Evolutionary conservation across 176 grass and related monocot genomes (phyloP).

Genomic region (Oropetium thomaeum): DNA sequence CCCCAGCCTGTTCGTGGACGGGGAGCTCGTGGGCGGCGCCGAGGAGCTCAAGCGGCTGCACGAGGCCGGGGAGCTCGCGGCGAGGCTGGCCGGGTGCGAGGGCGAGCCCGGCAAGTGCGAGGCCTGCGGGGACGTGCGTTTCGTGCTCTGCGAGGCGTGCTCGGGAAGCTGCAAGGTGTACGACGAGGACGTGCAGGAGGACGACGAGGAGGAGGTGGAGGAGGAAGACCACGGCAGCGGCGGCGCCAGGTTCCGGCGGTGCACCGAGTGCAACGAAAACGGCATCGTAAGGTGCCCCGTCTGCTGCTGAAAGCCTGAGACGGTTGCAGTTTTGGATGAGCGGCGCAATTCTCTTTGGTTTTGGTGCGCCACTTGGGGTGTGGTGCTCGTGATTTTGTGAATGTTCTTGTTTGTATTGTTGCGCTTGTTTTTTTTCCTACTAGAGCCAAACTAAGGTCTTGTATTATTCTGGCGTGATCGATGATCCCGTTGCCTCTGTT

Average conservation of each 20-base stretch:
- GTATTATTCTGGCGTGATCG: not conserved
- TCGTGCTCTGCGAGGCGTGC: constrained; percentile 83
- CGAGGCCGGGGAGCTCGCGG: constrained; percentile 62
- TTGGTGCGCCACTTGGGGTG: constrained; percentile 4
- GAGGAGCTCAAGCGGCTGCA: constrained; percentile 84
- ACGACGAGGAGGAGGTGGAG: not conserved
- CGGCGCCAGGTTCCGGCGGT: constrained; percentile 53
- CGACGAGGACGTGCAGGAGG: constrained; percentile 32
- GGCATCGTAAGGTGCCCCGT: constrained; percentile 80
- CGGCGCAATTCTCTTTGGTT: not conserved
- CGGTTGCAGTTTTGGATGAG: not conserved
- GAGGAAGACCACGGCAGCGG: not conserved
- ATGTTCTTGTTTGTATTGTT: constrained; percentile 2
- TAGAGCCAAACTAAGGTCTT: not conserved
- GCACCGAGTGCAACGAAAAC: constrained; percentile 87
- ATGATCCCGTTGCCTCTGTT: not conserved
- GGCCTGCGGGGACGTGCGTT: constrained; percentile 71
- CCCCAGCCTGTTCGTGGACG: constrained; percentile 71
- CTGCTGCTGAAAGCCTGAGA: constrained; percentile 48
- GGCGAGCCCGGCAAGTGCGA: constrained; percentile 44
- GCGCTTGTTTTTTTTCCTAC: not conserved
- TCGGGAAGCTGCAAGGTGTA: constrained; percentile 94
- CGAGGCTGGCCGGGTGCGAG: constrained; percentile 55
- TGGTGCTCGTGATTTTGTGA: constrained; percentile 35
- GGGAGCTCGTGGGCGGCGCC: constrained; percentile 55